These are phyloP conservation scores for Trifolium fragiferum DNA, from an alignment of 306 rosid genomes.

Conservation along the genomic window DNA sequence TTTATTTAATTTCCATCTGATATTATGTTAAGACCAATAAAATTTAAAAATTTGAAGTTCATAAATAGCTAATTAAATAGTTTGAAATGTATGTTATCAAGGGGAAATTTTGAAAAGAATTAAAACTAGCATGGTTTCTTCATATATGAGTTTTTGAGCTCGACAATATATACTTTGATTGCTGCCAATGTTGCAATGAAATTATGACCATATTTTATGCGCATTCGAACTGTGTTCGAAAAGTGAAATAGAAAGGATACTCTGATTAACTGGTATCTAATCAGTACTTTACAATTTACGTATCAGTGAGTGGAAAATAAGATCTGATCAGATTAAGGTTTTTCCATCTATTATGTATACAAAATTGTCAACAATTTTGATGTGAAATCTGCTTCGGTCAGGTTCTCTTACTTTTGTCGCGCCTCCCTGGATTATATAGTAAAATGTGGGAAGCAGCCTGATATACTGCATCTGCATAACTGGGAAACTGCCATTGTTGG, in stretches of 20 bases:
- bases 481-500: slow-evolving; percentile 95
- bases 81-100: no score
- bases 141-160: no score
- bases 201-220: not conserved
- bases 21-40: no score
- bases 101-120: no score
- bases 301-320: not conserved
- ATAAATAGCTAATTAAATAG: no score
- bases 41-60: no score
- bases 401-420: slow-evolving; percentile 92
- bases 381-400: slow-evolving; percentile 45
- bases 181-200: not conserved
- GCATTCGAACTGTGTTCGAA: slow-evolving; percentile 17
- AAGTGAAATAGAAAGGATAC: slow-evolving; percentile 14
- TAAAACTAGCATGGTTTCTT: no score
- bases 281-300: no score
- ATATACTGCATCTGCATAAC: slow-evolving; percentile 83
- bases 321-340: slow-evolving; percentile 31
- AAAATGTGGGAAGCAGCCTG: slow-evolving; percentile 87
- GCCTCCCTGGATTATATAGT: slow-evolving; percentile 89
- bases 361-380: slow-evolving; percentile 35
- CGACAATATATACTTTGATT: no score
- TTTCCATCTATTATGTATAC: slow-evolving; percentile 21
- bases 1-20: no score
- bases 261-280: not conserved